A percentile compares a stretch with the other conserved stretches of the same genome.
These are phyloP conservation scores for Hibiscus mutabilis DNA, from an alignment of 345 rosid species.

Conservation along the genomic window DNA sequence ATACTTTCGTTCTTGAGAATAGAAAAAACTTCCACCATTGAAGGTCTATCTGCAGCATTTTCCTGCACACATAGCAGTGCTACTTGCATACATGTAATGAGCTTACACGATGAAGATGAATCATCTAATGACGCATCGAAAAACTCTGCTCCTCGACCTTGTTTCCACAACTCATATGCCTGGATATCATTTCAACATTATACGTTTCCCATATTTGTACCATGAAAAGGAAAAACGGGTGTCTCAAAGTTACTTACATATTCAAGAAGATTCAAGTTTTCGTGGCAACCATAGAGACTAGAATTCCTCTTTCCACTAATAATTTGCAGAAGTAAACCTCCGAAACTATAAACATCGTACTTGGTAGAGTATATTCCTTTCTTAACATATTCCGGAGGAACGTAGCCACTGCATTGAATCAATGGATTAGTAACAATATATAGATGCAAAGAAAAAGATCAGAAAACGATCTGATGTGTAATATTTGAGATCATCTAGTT, in stretches of 20 bases:
- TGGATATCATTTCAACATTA: neutral
- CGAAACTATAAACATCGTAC: constrained; percentile 45
- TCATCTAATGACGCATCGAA: constrained; percentile 8
- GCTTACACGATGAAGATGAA: constrained; percentile 11
- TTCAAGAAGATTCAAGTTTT: neutral
- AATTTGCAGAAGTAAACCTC: constrained; percentile 45
- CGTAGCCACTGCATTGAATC: constrained; percentile 28
- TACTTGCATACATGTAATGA: constrained; percentile 10
- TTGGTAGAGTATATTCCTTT: constrained; percentile 41
- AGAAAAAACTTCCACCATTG: constrained; percentile 11
- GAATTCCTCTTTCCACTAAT: constrained; percentile 35
- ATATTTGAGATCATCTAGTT: neutral
- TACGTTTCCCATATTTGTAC: neutral
- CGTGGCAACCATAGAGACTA: neutral
- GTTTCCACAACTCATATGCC: constrained; percentile 12
- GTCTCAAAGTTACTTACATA: constrained; percentile 4
- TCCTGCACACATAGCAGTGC: constrained; percentile 14
- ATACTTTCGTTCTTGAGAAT: neutral
- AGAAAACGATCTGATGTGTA: neutral
- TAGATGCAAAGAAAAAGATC: neutral
- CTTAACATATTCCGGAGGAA: constrained; percentile 48
- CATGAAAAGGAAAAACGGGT: neutral
- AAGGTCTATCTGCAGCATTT: constrained; percentile 11
- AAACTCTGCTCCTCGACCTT: neutral
- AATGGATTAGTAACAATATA: neutral